Evolutionary conservation across 768 basidiomycete species (phyloP), one percentile per base, ranked within the genome.

Genomic region (Russula compacta): DNA sequence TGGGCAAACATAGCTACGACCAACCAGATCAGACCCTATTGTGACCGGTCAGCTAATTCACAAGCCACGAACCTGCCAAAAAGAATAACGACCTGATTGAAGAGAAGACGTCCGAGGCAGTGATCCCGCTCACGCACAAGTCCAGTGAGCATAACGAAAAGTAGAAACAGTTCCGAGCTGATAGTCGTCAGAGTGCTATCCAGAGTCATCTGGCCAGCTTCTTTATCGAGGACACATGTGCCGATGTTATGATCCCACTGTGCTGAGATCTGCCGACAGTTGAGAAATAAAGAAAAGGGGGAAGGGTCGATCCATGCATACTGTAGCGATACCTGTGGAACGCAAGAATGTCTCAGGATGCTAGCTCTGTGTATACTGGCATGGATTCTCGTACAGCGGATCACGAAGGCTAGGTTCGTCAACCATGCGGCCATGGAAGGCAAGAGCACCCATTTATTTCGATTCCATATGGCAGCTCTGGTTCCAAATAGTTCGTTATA

Each of bases 51-150:
- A 60, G 58, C 35, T 14, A 6, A 14, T 40, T 19, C 40, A 42
- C 17, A 44, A 32, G 33, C 12, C 11, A 14, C 8, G 4, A 32
- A 49, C 8, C 10, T 2, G 12, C n/a, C 40, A 24, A 29, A 7
- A 35, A 4, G 46, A 32, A 42, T 32, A 44, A n/a, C 39, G 1
- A 61, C 59, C 50, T 61, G 63, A 8, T 61, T 46, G 10, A 64
- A 64, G 53, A 64, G 54, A 43, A 61, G 40, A 17, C 63, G 63
- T 24, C 63, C 59, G 7, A 64, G 54, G 24, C 46, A 33, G 44
- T 64, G 63, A 12, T 56, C 63, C 42, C 63, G 63, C 48, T 64
- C 38, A n/a, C 60, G 48, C 38, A 61, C 2, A 10, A 64, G 63
- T 29, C 63, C 63, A 15, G 29, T 5, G 19, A 56, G 48, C 60